Percentiles rank a stretch among this genome's conserved stretches.
These are phyloP conservation scores for Plantago elongata DNA, from an alignment of 257 asterid genomes.

Conservation along the genomic window DNA sequence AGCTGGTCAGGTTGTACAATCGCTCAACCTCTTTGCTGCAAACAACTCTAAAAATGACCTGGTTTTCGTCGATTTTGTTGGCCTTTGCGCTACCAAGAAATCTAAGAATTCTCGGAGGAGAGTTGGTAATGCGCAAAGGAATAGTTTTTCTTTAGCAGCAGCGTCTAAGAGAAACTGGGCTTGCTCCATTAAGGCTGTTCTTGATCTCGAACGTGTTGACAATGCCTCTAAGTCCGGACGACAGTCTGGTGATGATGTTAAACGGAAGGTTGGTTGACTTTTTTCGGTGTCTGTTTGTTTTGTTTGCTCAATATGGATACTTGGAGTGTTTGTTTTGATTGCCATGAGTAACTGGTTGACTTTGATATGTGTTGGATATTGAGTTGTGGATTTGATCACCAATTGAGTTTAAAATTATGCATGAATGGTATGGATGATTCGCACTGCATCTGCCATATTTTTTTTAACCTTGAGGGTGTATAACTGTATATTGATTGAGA, in stretches of 20 bases:
- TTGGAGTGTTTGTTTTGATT: neutral
- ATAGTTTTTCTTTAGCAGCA: conserved; percentile 22
- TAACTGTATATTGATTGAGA: too few relatives aligned
- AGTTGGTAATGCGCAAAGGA: conserved; percentile 25
- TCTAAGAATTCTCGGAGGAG: conserved; percentile 37
- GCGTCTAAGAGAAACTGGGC: conserved; percentile 26
- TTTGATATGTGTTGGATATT: neutral
- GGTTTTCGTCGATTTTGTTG: conserved; percentile 48
- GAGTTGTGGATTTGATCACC: neutral
- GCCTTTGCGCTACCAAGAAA: conserved; percentile 33
- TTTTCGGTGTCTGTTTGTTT: neutral
- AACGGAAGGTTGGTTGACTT: conserved; percentile 35
- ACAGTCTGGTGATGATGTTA: conserved; percentile 32
- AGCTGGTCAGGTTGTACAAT: conserved; percentile 49
- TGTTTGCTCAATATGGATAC: neutral
- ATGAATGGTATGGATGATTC: too few relatives aligned
- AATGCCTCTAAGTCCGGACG: conserved; percentile 18
- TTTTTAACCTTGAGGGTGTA: too few relatives aligned
- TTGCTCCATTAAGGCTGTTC: conserved; percentile 43
- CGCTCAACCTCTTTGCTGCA: conserved; percentile 45
- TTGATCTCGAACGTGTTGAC: conserved; percentile 41
- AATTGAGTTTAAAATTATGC: too few relatives aligned
- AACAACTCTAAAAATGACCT: conserved; percentile 30
- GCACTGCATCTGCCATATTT: too few relatives aligned
- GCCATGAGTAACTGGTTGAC: neutral